Conservation (phyloP, 1,284 basidiomycete species). For the Irpex rosettiformis region DNA sequence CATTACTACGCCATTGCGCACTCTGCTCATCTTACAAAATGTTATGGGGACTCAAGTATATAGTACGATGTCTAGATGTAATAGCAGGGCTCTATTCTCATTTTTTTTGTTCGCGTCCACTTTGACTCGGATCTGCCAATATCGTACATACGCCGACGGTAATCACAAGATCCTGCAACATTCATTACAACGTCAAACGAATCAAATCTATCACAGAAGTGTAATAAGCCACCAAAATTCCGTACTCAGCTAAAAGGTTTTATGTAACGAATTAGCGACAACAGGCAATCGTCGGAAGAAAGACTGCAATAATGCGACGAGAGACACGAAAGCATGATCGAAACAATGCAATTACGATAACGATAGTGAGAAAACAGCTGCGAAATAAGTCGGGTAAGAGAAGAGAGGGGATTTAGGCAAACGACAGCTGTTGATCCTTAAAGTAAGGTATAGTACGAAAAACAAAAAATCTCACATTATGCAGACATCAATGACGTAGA, state of each 20-base stretch:
- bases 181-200: too few species aligned
- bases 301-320: background rate
- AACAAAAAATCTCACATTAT: background rate
- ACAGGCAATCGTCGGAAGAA: background rate
- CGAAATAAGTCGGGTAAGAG: background rate
- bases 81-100: background rate
- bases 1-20: background rate
- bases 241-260: background rate
- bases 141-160: too few species aligned
- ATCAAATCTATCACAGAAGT: background rate
- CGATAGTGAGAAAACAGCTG: background rate
- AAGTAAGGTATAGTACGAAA: background rate
- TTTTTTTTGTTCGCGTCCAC: background rate
- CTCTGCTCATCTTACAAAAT: background rate
- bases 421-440: background rate
- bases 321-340: background rate
- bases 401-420: background rate
- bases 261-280: background rate
- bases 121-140: background rate
- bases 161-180: too few species aligned
- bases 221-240: background rate
- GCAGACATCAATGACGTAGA: constrained; percentile 2
- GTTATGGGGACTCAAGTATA: background rate
- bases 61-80: background rate
- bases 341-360: background rate